These are phyloP conservation scores for Daldinia vernicosa DNA, from an alignment of 495 filamentous ascomycete species.

Conservation along the genomic window DNA sequence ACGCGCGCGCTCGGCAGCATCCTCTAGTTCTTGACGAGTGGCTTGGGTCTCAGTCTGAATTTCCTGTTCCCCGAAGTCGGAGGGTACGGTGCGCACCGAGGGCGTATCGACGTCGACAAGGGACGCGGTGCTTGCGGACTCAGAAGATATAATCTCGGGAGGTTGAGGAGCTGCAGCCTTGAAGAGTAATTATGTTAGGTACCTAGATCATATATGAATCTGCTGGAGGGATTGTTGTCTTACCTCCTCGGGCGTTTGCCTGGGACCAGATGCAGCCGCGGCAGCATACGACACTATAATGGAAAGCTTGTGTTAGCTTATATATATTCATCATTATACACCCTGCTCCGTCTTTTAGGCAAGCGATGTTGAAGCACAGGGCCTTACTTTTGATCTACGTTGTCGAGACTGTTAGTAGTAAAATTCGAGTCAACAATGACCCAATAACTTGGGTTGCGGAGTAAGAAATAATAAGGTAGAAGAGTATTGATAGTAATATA, in stretches of 20 bases:
- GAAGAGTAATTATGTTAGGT: constrained; percentile 6
- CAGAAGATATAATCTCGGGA: constrained; percentile 67
- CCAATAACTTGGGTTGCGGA: not conserved
- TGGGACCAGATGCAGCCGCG: constrained; percentile 75
- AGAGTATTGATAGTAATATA: not conserved
- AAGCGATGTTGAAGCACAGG: not conserved
- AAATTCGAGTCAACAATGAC: not conserved
- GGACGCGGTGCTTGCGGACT: constrained; percentile 65
- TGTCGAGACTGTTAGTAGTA: not conserved
- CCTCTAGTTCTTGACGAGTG: constrained; percentile 54
- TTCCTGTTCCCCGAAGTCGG: constrained; percentile 69
- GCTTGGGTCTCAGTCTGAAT: constrained; percentile 79
- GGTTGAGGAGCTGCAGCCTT: constrained; percentile 71
- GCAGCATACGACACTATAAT: constrained; percentile 80
- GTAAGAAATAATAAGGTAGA: not conserved
- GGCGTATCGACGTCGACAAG: constrained; percentile 81
- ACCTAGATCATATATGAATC: not conserved
- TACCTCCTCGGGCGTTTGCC: constrained; percentile 77
- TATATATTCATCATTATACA: not conserved
- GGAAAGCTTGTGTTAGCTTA: constrained; percentile 4
- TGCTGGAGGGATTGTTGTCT: constrained; percentile 23
- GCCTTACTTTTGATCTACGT: constrained; percentile 5
- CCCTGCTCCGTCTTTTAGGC: too few relatives aligned
- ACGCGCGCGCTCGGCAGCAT: constrained; percentile 52
- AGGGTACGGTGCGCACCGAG: constrained; percentile 73